Evolutionary conservation across 306 rosid species (phyloP).

Genomic region (Astragalus membranaceus): DNA sequence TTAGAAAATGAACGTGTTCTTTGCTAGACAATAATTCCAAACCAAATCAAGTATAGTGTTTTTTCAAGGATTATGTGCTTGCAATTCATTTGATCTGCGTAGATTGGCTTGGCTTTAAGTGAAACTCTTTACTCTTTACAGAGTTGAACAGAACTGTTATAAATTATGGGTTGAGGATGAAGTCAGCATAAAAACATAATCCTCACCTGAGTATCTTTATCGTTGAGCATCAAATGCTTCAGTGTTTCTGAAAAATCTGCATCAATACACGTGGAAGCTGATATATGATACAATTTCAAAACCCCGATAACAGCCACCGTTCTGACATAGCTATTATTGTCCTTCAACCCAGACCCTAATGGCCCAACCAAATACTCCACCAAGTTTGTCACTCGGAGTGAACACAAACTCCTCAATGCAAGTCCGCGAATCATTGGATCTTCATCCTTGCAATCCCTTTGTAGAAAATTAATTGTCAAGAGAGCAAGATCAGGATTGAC

Average conservation of each 20-base stretch:
- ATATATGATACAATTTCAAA: constrained; percentile 87
- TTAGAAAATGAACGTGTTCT: no score
- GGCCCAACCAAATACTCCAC: constrained; percentile 99
- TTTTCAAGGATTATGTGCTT: no score
- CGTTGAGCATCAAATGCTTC: constrained; percentile 84
- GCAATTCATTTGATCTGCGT: no score
- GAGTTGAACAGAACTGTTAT: neutral
- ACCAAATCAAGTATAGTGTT: no score
- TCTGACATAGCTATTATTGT: constrained; percentile 81
- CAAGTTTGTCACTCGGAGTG: constrained; percentile 72
- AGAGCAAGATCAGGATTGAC: constrained; percentile 94
- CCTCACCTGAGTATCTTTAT: constrained; percentile 83
- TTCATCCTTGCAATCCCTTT: constrained; percentile 96
- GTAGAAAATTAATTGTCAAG: constrained; percentile 93
- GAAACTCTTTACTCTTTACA: neutral
- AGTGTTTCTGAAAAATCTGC: constrained; percentile 79
- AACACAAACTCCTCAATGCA: constrained; percentile 94
- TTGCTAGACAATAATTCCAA: no score
- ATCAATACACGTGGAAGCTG: constrained; percentile 86
- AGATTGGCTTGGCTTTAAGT: no score
- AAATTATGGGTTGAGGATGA: constrained; percentile 3
- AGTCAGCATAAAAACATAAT: constrained; percentile 5
- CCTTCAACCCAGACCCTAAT: constrained; percentile 88
- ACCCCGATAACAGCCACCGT: constrained; percentile 87
- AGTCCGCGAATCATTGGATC: constrained; percentile 98